These are phyloP conservation scores for Sporisorium reilianum DNA, from an alignment of 1,284 basidiomycete species.

Conservation along the genomic window DNA sequence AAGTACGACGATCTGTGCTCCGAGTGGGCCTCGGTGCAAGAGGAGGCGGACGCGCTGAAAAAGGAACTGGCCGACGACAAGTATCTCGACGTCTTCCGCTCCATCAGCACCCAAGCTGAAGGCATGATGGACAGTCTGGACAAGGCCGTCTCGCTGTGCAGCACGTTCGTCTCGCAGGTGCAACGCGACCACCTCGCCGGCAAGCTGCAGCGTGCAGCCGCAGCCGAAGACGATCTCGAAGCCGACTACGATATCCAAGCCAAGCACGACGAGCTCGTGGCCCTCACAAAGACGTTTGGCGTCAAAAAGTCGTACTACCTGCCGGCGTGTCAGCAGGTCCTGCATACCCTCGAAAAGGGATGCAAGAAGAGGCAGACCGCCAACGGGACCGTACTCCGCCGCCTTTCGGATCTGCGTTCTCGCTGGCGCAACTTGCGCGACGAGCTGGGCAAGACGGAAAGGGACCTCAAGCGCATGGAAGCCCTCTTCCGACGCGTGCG, in stretches of 20 bases:
- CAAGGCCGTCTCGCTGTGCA: conserved; percentile 86
- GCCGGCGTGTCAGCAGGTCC: conserved; percentile 88
- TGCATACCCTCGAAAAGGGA: conserved; percentile 92
- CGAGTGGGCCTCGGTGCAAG: conserved; percentile 84
- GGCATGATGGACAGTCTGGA: conserved; percentile 96
- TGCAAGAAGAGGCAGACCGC: conserved; percentile 89
- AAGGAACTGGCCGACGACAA: conserved; percentile 95
- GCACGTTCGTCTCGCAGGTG: conserved; percentile 72
- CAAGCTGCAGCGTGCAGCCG: conserved; percentile 16
- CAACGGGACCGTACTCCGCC: conserved; percentile 90
- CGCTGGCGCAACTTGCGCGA: conserved; percentile 84
- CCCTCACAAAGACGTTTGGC: conserved; percentile 47
- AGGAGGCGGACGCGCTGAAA: conserved; percentile 82
- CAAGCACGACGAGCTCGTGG: conserved; percentile 47
- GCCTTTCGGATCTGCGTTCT: conserved; percentile 85
- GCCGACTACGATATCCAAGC: conserved; percentile 34
- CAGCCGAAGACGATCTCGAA: conserved; percentile 34
- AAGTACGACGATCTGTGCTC: conserved; percentile 57
- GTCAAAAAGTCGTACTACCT: conserved; percentile 79
- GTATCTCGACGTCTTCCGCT: conserved; percentile 92
- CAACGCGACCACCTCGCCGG: conserved; percentile 36
- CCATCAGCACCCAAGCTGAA: conserved; percentile 89
- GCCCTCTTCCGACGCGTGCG: conserved; percentile 72
- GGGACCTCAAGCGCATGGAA: conserved; percentile 82
- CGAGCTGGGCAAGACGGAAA: conserved; percentile 80